Conservation (phyloP, 2,329 filamentous ascomycete genomes). For the Chaetoscypha palmicola region DNA sequence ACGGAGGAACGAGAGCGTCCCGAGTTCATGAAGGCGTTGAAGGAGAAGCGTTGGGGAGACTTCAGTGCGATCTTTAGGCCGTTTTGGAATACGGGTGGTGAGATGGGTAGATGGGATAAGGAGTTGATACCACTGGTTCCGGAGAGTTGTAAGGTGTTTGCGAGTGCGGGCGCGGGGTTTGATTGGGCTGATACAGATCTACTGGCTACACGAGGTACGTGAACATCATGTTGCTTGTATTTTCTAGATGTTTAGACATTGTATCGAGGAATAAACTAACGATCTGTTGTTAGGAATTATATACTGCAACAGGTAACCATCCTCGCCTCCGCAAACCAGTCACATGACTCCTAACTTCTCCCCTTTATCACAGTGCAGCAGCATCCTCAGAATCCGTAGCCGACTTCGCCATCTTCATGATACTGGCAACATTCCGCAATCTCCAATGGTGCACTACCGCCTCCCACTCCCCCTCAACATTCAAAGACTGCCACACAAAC, state of each 20-base stretch:
- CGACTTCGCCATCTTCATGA: conserved; percentile 61
- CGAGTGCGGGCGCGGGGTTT: conserved; percentile 54
- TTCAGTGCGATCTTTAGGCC: conserved; percentile 48
- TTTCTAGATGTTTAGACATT: too few species aligned
- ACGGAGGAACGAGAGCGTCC: conserved; percentile 43
- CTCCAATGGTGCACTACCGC: conserved; percentile 47
- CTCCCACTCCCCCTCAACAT: conserved; percentile 31
- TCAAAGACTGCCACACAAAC: conserved; percentile 52
- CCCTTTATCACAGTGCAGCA: conserved; percentile 41
- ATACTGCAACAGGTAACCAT: conserved; percentile 56
- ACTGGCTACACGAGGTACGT: conserved; percentile 47
- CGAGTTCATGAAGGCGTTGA: conserved; percentile 43
- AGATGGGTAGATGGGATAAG: conserved; percentile 57
- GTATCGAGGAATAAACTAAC: too few species aligned
- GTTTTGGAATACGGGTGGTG: conserved; percentile 58
- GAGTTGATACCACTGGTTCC: conserved; percentile 52
- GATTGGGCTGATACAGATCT: conserved; percentile 56
- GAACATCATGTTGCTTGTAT: too few species aligned
- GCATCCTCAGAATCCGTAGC: conserved; percentile 67
- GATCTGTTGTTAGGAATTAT: conserved; percentile 45
- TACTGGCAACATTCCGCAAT: conserved; percentile 62
- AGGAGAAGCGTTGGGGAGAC: conserved; percentile 46
- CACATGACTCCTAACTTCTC: conserved; percentile 5
- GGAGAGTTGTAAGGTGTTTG: conserved; percentile 46
- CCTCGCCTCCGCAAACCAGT: too few species aligned